phyloP scores from a whole-genome alignment of 805 yeast genomes.

The Candida piceae region DNA sequence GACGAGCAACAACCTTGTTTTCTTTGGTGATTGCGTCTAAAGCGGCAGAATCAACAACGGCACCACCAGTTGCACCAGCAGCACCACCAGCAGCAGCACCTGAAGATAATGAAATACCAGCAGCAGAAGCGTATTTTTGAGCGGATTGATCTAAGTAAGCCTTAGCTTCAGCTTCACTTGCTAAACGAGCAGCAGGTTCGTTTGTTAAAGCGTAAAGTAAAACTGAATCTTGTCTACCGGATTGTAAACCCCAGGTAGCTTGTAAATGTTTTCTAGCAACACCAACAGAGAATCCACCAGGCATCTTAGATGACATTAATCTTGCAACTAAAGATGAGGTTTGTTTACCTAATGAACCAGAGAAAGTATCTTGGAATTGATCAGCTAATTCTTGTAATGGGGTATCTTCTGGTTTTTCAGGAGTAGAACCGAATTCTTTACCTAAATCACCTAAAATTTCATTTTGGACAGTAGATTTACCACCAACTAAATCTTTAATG shows the following conservation, averaged over 20 bases:
- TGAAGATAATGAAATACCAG: slow-evolving; percentile 71
- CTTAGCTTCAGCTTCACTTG: slow-evolving; percentile 84
- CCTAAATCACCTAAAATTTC: slow-evolving; percentile 98
- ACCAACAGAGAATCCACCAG: slow-evolving; percentile 96
- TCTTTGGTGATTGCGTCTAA: slow-evolving; percentile 76
- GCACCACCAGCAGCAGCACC: slow-evolving; percentile 53
- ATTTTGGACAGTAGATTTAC: slow-evolving; percentile 97
- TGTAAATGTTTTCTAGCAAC: slow-evolving; percentile 89
- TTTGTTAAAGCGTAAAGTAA: slow-evolving; percentile 76
- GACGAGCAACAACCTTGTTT: slow-evolving; percentile 64
- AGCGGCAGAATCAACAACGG: slow-evolving; percentile 92
- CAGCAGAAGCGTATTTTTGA: slow-evolving; percentile 76
- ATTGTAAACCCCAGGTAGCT: slow-evolving; percentile 85
- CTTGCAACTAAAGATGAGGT: slow-evolving; percentile 85
- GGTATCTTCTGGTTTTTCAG: slow-evolving; percentile 98
- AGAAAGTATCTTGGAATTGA: slow-evolving; percentile 84
- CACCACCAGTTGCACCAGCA: slow-evolving; percentile 67
- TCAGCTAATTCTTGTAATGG: slow-evolving; percentile 96
- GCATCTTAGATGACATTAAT: slow-evolving; percentile 95
- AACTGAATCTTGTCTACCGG: slow-evolving; percentile 93
- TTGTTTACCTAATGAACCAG: slow-evolving; percentile 90
- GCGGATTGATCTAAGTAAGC: slow-evolving; percentile 78
- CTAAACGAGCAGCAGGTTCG: slow-evolving; percentile 90
- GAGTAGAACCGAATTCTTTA: slow-evolving; percentile 96
- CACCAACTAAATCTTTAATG: slow-evolving; percentile 95